These are phyloP conservation scores for Dissophora ornata DNA, from an alignment of 192 early-diverging fungal species.

Conservation along the genomic window DNA sequence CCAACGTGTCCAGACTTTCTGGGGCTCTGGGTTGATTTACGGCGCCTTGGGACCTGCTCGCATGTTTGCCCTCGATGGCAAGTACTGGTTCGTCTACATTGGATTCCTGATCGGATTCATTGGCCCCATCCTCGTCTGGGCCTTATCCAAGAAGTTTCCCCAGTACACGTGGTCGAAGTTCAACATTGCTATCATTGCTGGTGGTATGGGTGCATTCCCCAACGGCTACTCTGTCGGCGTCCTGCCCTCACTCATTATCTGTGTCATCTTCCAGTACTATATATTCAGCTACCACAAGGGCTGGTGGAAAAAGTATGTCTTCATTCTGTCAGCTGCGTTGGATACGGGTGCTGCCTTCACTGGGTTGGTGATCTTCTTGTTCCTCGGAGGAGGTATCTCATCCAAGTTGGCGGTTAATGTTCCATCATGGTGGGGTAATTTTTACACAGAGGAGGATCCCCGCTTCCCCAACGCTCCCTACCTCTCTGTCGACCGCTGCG, in stretches of 20 bases:
- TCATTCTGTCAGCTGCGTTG: slow-evolving; percentile 70
- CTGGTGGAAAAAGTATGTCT: slow-evolving; percentile 74
- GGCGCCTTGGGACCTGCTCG: slow-evolving; percentile 75
- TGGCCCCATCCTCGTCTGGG: slow-evolving; percentile 37
- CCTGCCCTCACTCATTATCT: slow-evolving; percentile 9
- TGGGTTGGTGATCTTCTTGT: slow-evolving; percentile 56
- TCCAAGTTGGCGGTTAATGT: slow-evolving; percentile 2
- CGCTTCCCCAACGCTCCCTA: not conserved
- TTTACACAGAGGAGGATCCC: not conserved
- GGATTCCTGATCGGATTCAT: slow-evolving; percentile 54
- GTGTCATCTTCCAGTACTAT: slow-evolving; percentile 62
- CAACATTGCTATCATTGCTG: slow-evolving; percentile 62
- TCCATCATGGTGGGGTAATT: slow-evolving; percentile 44
- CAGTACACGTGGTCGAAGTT: slow-evolving; percentile 51
- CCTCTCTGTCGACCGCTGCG: slow-evolving; percentile 26
- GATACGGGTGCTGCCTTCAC: slow-evolving; percentile 67
- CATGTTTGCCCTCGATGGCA: slow-evolving; percentile 64
- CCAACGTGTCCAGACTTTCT: slow-evolving; percentile 66
- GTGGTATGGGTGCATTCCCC: slow-evolving; percentile 57
- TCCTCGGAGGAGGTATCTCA: slow-evolving; percentile 61
- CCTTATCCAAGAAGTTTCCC: slow-evolving; percentile 51
- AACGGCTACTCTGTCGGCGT: slow-evolving; percentile 64
- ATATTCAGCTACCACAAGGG: slow-evolving; percentile 58
- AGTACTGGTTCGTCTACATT: slow-evolving; percentile 49
- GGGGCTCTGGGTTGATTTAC: slow-evolving; percentile 72